A percentile compares a stretch with the other conserved stretches of the same genome.
phyloP scores from a whole-genome alignment of 495 filamentous ascomycete genomes.

The Aspergillus egyptiacus region DNA sequence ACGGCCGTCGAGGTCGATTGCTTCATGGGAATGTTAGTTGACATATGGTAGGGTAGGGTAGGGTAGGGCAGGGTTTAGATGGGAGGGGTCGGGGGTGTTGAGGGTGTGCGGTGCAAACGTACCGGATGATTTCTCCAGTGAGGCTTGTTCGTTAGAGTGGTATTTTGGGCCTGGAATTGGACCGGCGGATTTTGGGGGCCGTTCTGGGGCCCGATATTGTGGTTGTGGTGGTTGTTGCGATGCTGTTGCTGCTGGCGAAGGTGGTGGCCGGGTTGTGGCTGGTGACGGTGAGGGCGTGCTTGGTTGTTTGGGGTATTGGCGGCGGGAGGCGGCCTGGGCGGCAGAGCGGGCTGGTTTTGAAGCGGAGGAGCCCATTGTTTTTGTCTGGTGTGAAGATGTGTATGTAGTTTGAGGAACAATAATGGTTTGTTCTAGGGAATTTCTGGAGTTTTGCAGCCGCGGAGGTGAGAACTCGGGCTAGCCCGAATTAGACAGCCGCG shows the following conservation, averaged over 20 bases:
- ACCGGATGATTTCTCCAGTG: constrained; percentile 32
- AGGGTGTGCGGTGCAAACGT: not conserved
- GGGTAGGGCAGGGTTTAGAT: no score
- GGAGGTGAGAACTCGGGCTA: constrained; percentile 14
- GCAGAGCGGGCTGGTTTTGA: constrained; percentile 58
- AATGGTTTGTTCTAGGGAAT: no score
- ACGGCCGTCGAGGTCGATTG: constrained; percentile 60
- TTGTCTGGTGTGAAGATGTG: not conserved
- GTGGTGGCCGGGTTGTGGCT: constrained; percentile 26
- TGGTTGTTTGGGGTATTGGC: constrained; percentile 51
- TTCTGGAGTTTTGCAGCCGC: not conserved
- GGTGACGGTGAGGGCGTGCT: constrained; percentile 28
- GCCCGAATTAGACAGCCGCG: constrained; percentile 15
- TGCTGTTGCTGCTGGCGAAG: constrained; percentile 17
- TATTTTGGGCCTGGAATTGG: constrained; percentile 32
- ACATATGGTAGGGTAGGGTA: not conserved
- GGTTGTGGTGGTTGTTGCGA: constrained; percentile 16
- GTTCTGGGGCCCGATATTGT: constrained; percentile 9
- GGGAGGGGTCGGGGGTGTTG: not conserved
- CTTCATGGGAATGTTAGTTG: no score
- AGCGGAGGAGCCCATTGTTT: constrained; percentile 53
- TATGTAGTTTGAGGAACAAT: no score
- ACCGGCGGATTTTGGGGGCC: no score
- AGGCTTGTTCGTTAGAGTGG: constrained; percentile 35
- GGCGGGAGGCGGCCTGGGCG: constrained; percentile 43